Percentiles rank a stretch among this genome's conserved stretches.
phyloP scores from a whole-genome alignment of 2,329 filamentous ascomycete genomes.

The Whalleya microplaca region DNA sequence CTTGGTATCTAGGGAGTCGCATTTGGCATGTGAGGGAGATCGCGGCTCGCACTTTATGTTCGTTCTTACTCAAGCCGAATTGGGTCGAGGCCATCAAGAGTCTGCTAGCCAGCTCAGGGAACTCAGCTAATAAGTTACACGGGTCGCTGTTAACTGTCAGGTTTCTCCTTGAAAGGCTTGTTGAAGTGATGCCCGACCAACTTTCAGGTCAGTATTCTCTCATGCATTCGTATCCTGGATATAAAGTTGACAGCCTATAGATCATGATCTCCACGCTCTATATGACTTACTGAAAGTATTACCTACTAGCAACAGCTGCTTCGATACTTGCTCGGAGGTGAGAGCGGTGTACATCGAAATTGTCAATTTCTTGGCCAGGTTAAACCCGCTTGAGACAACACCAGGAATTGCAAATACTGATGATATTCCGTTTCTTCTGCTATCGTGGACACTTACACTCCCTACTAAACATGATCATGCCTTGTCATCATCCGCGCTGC shows the following conservation, averaged over 20 bases:
- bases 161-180: slow-evolving; percentile 59
- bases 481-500: slow-evolving; percentile 23
- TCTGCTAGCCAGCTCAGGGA: slow-evolving; percentile 40
- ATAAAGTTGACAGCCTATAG: slow-evolving; percentile 22
- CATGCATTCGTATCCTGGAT: background rate
- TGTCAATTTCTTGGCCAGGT: slow-evolving; percentile 30
- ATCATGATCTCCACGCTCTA: slow-evolving; percentile 22
- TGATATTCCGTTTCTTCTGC: background rate
- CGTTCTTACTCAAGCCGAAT: slow-evolving; percentile 57
- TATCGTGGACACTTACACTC: background rate
- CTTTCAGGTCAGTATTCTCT: slow-evolving; percentile 45
- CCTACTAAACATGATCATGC: background rate
- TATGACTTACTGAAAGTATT: slow-evolving; percentile 26
- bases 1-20: slow-evolving; percentile 66
- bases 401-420: background rate
- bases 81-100: slow-evolving; percentile 50
- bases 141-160: slow-evolving; percentile 61
- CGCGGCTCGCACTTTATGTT: slow-evolving; percentile 72
- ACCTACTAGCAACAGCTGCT: slow-evolving; percentile 14
- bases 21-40: slow-evolving; percentile 85
- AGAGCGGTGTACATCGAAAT: slow-evolving; percentile 40
- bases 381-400: background rate
- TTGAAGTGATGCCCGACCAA: slow-evolving; percentile 49
- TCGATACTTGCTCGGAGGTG: slow-evolving; percentile 32
- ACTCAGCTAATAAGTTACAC: slow-evolving; percentile 58